Evolutionary conservation across 1,139 yeast genomes (phyloP), one percentile per base, ranked within the genome.

Genomic region (Hyphopichia wangnamkhiaoensis): DNA sequence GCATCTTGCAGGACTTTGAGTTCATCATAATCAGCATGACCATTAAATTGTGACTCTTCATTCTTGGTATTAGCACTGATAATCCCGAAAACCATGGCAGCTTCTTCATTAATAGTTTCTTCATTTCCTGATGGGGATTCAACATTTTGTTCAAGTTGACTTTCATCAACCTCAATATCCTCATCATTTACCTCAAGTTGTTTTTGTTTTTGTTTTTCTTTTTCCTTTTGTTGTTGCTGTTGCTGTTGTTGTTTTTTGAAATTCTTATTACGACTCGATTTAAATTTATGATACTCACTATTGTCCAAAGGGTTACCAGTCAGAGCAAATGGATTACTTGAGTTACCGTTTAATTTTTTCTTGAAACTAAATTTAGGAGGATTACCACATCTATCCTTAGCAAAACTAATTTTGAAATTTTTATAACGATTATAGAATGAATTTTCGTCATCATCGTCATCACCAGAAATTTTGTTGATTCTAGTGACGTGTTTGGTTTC

Each of bases 301-400:
- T 25, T 29, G 25, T 35, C 34, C 15, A 35, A 23, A 12, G 15
- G n/a, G 10, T 13, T 21, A 23, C 21, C 31, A 23, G 20, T 26
- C n/a, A 13, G n/a, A 24, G 12, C 35, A 10, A 17, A 17, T 12
- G 24, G n/a, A 15, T 13, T 13, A n/a, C 13, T 13, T 20, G 33
- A 20, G 14, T 26, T 26, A 17, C 10, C 14, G 18, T 31, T 23
- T 5, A 53, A 45, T 37, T 62, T 63, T 48, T 70, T 68, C 48
- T 59, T 68, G 56, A 61, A 71, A 46, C 64, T 67, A 51, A 68
- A 69, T 42, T 69, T 71, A 14, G 76, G 74, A 4, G 73, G 74
- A 44, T 70, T 70, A 2, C 75, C 78, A 53, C 78, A 72, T 43
- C 78, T 54, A 47, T 72, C 78, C 52, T 72, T 72, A 14, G 72